A percentile compares a stretch with the other conserved stretches of the same genome.
Evolutionary conservation across 345 rosid genomes (phyloP).

Genomic region (Mangifera indica): DNA sequence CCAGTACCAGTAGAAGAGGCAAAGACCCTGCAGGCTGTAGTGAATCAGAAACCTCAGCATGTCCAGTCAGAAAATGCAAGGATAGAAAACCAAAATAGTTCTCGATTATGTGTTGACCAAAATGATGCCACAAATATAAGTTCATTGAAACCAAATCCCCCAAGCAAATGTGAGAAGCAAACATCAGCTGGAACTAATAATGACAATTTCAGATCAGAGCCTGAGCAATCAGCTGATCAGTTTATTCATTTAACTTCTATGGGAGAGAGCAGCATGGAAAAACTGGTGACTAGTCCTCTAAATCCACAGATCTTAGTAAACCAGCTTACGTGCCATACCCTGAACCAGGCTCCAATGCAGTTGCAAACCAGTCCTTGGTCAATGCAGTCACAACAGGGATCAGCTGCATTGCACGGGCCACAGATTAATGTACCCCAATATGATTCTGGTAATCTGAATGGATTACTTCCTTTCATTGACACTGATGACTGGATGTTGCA

Average conservation of each 20-base stretch:
- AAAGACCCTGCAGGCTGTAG: conserved; percentile 38
- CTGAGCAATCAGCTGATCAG: conserved; percentile 50
- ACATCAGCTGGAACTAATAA: conserved; percentile 25
- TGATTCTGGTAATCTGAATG: conserved; percentile 41
- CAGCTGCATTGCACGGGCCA: conserved; percentile 31
- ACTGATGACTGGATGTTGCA: conserved; percentile 61
- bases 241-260: conserved; percentile 41
- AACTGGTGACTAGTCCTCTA: conserved; percentile 19
- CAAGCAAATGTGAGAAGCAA: conserved; percentile 39
- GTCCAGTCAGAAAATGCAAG: conserved; percentile 33
- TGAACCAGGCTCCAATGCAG: conserved; percentile 38
- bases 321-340: conserved; percentile 35
- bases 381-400: conserved; percentile 36
- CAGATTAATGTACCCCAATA: conserved; percentile 46
- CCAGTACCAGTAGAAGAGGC: conserved; percentile 37
- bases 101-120: conserved; percentile 33
- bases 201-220: conserved; percentile 40
- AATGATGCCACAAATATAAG: conserved; percentile 30
- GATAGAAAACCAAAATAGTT: conserved; percentile 35
- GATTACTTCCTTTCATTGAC: conserved; percentile 51
- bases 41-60: conserved; percentile 45
- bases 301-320: conserved; percentile 28
- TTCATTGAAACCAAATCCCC: conserved; percentile 37
- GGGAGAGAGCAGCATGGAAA: conserved; percentile 42
- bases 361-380: conserved; percentile 43